phyloP scores from a whole-genome alignment of 2,329 filamentous ascomycete species.

The Harringtonia aguacate region DNA sequence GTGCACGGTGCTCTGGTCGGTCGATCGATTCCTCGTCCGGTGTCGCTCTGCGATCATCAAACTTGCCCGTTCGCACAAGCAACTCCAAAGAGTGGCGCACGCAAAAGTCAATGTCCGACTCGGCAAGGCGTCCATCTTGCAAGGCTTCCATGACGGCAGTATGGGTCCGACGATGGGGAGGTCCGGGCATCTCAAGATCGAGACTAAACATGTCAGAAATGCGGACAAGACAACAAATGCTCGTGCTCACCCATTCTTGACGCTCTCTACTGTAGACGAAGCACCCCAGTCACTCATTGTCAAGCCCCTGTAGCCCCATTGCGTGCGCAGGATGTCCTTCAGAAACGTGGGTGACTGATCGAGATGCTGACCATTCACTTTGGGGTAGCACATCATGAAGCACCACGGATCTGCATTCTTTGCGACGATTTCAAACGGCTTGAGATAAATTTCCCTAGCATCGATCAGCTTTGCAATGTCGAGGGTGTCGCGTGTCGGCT shows the following conservation, averaged over 20 bases:
- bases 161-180: no score
- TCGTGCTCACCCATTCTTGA: background rate
- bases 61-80: constrained; percentile 6
- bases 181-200: constrained; percentile 21
- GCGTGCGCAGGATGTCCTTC: constrained; percentile 23
- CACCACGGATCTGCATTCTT: constrained; percentile 21
- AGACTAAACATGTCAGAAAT: constrained; percentile 9
- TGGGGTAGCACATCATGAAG: constrained; percentile 28
- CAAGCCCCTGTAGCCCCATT: constrained; percentile 26
- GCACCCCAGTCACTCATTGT: constrained; percentile 26
- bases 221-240: background rate
- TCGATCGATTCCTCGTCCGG: constrained; percentile 2
- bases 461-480: no score
- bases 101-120: constrained; percentile 14
- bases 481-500: no score
- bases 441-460: constrained; percentile 25
- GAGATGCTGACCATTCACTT: constrained; percentile 27
- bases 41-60: background rate
- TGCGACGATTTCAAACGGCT: constrained; percentile 27
- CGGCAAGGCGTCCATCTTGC: constrained; percentile 1
- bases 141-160: background rate
- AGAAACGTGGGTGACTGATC: constrained; percentile 24
- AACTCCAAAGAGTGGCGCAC: constrained; percentile 16
- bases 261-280: no score
- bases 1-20: constrained; percentile 14